Conservation (phyloP, 306 rosid genomes). For the Medicago lupulina region DNA sequence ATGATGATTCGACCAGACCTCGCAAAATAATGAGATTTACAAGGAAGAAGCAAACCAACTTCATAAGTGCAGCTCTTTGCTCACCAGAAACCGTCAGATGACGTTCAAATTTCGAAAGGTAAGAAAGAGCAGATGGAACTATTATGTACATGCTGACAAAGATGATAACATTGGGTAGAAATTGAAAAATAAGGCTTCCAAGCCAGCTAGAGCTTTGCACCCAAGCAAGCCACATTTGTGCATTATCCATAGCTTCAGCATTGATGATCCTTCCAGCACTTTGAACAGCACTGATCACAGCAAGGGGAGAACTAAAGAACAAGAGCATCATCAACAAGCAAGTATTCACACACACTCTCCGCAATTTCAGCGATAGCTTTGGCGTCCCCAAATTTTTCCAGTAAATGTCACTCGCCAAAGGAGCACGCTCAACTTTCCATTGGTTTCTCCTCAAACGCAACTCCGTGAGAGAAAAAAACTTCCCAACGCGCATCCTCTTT, state of each 20-base stretch:
- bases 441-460: constrained; percentile 82
- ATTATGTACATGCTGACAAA: constrained; percentile 93
- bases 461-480: constrained; percentile 84
- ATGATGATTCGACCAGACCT: constrained; percentile 88
- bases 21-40: constrained; percentile 90
- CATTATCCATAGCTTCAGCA: constrained; percentile 95
- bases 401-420: constrained; percentile 88
- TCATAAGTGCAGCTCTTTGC: constrained; percentile 89
- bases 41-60: constrained; percentile 97
- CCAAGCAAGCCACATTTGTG: constrained; percentile 90
- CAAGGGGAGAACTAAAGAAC: constrained; percentile 96
- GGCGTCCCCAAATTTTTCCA: constrained; percentile 95
- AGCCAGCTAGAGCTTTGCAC: constrained; percentile 94
- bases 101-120: constrained; percentile 88
- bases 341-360: constrained; percentile 79
- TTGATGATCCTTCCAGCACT: constrained; percentile 89
- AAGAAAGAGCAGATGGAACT: constrained; percentile 88
- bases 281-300: constrained; percentile 78
- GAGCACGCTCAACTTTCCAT: constrained; percentile 99
- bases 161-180: constrained; percentile 86
- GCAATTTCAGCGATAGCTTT: constrained; percentile 64
- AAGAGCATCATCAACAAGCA: constrained; percentile 82
- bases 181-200: constrained; percentile 87
- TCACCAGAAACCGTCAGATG: constrained; percentile 96
- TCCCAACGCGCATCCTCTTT: constrained; percentile 78